Conservation (phyloP, 2,329 filamentous ascomycete genomes). For the Metarhizium humberi region DNA sequence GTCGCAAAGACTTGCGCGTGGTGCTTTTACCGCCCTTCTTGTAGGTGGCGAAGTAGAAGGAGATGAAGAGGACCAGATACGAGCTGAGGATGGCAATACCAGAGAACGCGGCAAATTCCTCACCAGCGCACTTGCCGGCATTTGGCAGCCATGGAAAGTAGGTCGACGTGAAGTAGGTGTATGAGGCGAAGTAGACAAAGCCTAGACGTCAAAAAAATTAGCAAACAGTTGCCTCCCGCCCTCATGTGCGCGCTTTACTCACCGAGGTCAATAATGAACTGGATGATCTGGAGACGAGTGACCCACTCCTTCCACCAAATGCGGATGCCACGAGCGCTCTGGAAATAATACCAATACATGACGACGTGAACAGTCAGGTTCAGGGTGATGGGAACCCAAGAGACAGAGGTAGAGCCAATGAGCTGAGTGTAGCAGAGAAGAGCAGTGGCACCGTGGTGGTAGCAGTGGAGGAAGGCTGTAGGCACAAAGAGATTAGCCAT, state of each 20-base stretch:
- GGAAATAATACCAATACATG: slow-evolving; percentile 99
- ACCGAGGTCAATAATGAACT: slow-evolving; percentile 96
- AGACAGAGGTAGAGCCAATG: slow-evolving; percentile 83
- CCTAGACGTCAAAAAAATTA: slow-evolving; percentile 37
- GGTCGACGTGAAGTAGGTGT: slow-evolving; percentile 90
- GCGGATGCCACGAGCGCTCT: slow-evolving; percentile 86
- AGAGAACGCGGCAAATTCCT: slow-evolving; percentile 91
- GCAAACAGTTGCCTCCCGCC: not conserved
- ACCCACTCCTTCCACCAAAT: slow-evolving; percentile 99
- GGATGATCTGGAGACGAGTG: slow-evolving; percentile 90
- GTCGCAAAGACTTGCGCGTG: slow-evolving; percentile 66
- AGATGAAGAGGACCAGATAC: slow-evolving; percentile 97
- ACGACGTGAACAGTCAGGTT: slow-evolving; percentile 94
- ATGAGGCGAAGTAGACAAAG: slow-evolving; percentile 98
- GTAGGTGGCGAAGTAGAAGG: slow-evolving; percentile 97
- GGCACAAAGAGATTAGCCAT: not conserved
- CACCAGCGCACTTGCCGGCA: slow-evolving; percentile 77
- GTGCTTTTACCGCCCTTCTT: slow-evolving; percentile 76
- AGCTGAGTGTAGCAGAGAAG: slow-evolving; percentile 97
- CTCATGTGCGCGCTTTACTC: slow-evolving; percentile 25
- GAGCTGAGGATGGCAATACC: slow-evolving; percentile 88
- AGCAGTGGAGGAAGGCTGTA: slow-evolving; percentile 89
- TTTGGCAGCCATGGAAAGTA: slow-evolving; percentile 85
- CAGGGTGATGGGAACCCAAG: slow-evolving; percentile 87
- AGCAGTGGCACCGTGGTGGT: slow-evolving; percentile 94